Base-by-base conservation (phyloP, 1,284 basidiomycete species). In the Sphagnurus paluster region DNA sequence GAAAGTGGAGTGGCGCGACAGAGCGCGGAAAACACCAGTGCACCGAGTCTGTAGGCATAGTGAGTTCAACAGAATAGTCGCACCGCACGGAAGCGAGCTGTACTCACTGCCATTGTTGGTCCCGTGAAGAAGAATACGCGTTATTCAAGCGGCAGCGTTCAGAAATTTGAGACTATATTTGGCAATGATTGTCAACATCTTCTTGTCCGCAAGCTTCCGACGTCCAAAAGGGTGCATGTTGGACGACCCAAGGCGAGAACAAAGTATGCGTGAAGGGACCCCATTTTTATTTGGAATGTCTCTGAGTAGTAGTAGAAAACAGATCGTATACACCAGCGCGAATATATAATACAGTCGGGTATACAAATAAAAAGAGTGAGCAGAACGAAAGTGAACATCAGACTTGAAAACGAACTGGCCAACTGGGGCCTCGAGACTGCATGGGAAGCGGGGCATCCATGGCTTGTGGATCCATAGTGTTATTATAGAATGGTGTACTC, bases 41-140 rank as follows among this genome's bases (percentile, higher is more conserved):
- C 71, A 77, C 60, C 77, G 76, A 64, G 70, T 71, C 77, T 79
- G 48, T 79, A 48, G 10, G 42, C 20, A 41, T 29, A 50, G 43
- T 28, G 14, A 42, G 26, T n/a, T n/a, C n/a, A n/a, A n/a, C n/a
- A n/a, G 39, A 38, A 38, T 3, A 23, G 23, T 6, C 3, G 32
- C 50, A 13, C n/a, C n/a, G n/a, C n/a, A n/a, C n/a, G 43, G 29
- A 19, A n/a, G 6, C 3, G 48, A 49, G 29, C 33, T 42, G 3
- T 30, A 66, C 69, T 54, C 61, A 72, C 71, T 56, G 68, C 64
- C 71, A 72, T 73, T 49, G 50, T 53, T 52, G 52, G 44, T 55
- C 44, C 39, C 38, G 40, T 44, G 32, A 42, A 28, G 44, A 30
- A 42, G 42, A 41, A 13, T 53, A 60, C 59, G 56, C 63, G 59